Conservation (phyloP, 208 protist genomes). For the Acanthamoeba culbertsoni region DNA sequence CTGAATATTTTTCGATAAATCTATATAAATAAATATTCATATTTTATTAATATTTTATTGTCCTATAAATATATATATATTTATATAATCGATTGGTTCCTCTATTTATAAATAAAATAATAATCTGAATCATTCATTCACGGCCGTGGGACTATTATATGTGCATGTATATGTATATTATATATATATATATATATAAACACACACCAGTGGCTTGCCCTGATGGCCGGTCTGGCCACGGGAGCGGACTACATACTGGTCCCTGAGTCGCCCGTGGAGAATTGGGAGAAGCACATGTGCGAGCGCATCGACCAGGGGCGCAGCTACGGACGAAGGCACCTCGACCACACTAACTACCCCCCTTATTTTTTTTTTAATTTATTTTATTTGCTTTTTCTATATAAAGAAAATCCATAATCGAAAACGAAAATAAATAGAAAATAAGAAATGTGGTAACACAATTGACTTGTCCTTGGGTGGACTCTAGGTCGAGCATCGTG, state of each 20-base stretch:
- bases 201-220: conserved; percentile 72
- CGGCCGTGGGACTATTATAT: too few species aligned
- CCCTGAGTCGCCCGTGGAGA: conserved; percentile 74
- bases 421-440: too few species aligned
- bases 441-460: too few species aligned
- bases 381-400: too few species aligned
- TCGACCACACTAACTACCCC: too few species aligned
- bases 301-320: conserved; percentile 34
- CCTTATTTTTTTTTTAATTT: neutral
- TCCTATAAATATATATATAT: neutral
- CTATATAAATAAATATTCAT: neutral
- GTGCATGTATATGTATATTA: neutral
- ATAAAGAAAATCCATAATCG: too few species aligned
- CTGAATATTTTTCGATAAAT: neutral
- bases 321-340: neutral
- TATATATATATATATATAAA: neutral
- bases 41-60: neutral
- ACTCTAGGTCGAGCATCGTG: conserved; percentile 60
- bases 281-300: conserved; percentile 76
- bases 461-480: too few species aligned
- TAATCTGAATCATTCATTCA: neutral
- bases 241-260: conserved; percentile 81
- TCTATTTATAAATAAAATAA: neutral
- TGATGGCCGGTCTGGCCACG: conserved; percentile 73
- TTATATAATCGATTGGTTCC: neutral